Evolutionary conservation across 2,329 filamentous ascomycete genomes (phyloP), one percentile per base, ranked within the genome.

Genomic region (Cordyceps farinosa): DNA sequence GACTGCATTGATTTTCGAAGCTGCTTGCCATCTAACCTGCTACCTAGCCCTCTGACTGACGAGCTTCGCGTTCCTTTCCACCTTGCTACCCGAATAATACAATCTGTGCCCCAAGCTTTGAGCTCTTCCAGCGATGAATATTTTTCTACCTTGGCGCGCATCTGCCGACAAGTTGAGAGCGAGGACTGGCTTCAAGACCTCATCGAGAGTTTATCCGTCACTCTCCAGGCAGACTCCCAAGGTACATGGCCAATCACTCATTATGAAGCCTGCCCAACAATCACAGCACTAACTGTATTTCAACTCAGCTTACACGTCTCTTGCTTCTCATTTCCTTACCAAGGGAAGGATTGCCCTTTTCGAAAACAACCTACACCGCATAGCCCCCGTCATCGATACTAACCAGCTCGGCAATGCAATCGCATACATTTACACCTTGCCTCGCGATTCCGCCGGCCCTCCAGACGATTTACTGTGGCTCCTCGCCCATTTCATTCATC

Each of bases 401-500:
- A 70, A 76, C 34, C 67, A 68, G 2, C 72, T 87, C 1, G 79
- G 80, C 0, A 69, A 71, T 13, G 75, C 76, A 29, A 78, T 86
- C 10, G 68, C 77, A 17, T 66, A 72, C 13, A 70, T 71, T 2
- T 77, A 79, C 53, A 67, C 70, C 1, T 68, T 70, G 2, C 65
- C 69, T 2, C 64, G 71, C 6, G 64, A 70, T 11, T 54, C 64
- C 1, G 64, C 68, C 2, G 67, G 69, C 13, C 71, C 75, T 1
- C 76, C 76, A 44, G 75, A 80, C 47, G 74, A 76, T 10, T 81
- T 86, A 44, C 73, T 91, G 45, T 88, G 87, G 80, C 79, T 90
- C 34, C 76, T 92, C 34, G 83, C 89, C 15, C 86, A 90, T 69
- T 88, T 89, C 66, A 82, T 90, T 65, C 81, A 84, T 58, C 73